phyloP scores from a whole-genome alignment of 139 green algal species.

The Eudorina sp. region DNA sequence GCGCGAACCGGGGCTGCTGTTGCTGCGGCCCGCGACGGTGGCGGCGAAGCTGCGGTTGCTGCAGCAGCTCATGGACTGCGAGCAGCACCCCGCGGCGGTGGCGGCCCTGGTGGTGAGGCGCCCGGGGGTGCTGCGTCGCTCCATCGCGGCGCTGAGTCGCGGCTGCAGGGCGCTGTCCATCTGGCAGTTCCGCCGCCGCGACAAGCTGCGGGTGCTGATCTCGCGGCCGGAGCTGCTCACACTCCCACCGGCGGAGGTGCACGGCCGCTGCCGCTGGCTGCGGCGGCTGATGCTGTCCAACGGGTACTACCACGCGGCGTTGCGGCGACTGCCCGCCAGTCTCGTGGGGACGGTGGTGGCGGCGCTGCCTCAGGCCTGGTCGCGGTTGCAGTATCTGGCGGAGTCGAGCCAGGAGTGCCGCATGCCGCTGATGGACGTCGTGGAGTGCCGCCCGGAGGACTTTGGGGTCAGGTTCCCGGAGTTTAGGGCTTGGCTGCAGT shows the following conservation, averaged over 20 bases:
- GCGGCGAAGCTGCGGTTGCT: slow-evolving; percentile 21
- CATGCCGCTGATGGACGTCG: not conserved
- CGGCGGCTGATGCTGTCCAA: slow-evolving; percentile 60
- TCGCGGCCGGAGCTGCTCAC: slow-evolving; percentile 62
- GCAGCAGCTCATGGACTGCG: slow-evolving; percentile 29
- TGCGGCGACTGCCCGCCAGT: slow-evolving; percentile 48
- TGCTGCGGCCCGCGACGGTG: not conserved
- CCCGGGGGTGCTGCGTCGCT: slow-evolving; percentile 56
- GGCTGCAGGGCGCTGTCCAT: slow-evolving; percentile 62
- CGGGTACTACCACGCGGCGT: slow-evolving; percentile 54
- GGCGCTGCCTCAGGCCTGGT: slow-evolving; percentile 59
- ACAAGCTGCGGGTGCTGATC: slow-evolving; percentile 54
- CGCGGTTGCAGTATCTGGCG: slow-evolving; percentile 65
- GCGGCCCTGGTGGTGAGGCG: slow-evolving; percentile 27
- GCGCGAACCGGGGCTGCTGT: slow-evolving; percentile 50
- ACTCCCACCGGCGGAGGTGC: slow-evolving; percentile 61
- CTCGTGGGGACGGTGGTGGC: slow-evolving; percentile 58
- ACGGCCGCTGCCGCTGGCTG: slow-evolving; percentile 71
- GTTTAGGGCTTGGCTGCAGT: slow-evolving; percentile 45
- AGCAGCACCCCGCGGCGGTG: not conserved
- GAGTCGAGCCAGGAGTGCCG: slow-evolving; percentile 54
- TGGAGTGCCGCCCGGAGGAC: slow-evolving; percentile 4
- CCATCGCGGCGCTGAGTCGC: not conserved
- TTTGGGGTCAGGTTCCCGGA: slow-evolving; percentile 52
- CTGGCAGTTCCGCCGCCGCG: slow-evolving; percentile 53